A percentile compares a stretch with the other conserved stretches of the same genome.
Conservation (phyloP, 2,329 filamentous ascomycete species). For the Apiospora sp. region DNA sequence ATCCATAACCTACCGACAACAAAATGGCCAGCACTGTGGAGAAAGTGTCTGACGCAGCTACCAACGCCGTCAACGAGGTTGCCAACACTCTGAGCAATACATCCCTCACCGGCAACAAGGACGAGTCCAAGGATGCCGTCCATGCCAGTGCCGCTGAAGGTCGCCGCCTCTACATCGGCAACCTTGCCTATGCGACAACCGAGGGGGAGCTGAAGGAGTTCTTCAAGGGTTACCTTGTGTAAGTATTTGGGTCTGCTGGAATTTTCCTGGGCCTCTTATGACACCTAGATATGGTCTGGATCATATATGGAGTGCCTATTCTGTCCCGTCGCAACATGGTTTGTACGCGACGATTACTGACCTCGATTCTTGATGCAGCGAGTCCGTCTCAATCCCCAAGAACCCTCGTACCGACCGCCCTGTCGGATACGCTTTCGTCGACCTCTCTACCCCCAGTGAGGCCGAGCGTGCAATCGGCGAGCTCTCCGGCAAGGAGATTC, state of each 20-base stretch:
- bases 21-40: constrained; percentile 88
- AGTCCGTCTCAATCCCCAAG: constrained; percentile 98
- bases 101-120: constrained; percentile 66
- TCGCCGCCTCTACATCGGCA: constrained; percentile 99
- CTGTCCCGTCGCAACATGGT: not conserved
- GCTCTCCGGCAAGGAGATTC: constrained; percentile 96
- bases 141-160: constrained; percentile 98
- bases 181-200: constrained; percentile 99
- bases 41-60: constrained; percentile 65
- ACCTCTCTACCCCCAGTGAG: constrained; percentile 92
- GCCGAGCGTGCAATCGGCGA: constrained; percentile 94
- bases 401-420: constrained; percentile 98
- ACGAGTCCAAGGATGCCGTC: constrained; percentile 79
- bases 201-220: constrained; percentile 99
- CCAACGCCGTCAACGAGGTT: constrained; percentile 79
- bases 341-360: not conserved
- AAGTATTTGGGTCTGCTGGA: constrained; percentile 56
- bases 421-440: constrained; percentile 98
- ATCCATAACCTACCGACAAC: constrained; percentile 40
- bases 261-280: not conserved
- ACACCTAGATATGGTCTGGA: not conserved
- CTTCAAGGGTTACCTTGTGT: constrained; percentile 99
- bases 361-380: constrained; percentile 60
- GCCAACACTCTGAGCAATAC: constrained; percentile 78
- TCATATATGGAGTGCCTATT: not conserved